Conservation (phyloP, 306 rosid species). For the Fragaria nilgerrensis region DNA sequence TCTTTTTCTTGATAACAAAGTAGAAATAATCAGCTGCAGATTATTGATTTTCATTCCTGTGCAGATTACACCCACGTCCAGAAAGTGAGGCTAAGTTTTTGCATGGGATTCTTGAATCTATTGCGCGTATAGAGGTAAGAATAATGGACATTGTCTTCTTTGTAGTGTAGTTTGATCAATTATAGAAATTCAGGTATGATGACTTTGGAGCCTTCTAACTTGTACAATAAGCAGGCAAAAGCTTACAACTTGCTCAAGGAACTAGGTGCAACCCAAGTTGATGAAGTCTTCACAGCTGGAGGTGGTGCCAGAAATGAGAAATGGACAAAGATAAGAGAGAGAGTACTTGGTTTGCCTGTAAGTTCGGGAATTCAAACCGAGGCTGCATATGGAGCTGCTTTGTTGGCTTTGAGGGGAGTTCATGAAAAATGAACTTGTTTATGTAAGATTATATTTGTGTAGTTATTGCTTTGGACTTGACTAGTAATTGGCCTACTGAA, state of each 20-base stretch:
- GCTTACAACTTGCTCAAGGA: slow-evolving; percentile 66
- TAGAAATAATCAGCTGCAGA: neutral
- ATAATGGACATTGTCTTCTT: slow-evolving; percentile 1
- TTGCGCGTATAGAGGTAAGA: slow-evolving; percentile 87
- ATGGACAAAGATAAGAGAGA: slow-evolving; percentile 78
- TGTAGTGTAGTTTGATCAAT: slow-evolving; percentile 1
- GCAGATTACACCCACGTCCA: slow-evolving; percentile 85
- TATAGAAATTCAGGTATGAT: slow-evolving; percentile 12
- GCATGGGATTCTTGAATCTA: slow-evolving; percentile 90
- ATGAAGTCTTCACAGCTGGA: slow-evolving; percentile 73
- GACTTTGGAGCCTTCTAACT: slow-evolving; percentile 2
- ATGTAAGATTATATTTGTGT: neutral
- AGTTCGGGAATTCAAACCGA: slow-evolving; percentile 66
- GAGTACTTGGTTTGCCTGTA: slow-evolving; percentile 80
- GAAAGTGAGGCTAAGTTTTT: slow-evolving; percentile 64
- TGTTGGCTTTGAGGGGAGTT: slow-evolving; percentile 61
- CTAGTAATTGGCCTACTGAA: neutral
- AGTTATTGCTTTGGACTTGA: neutral
- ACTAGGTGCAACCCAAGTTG: slow-evolving; percentile 74
- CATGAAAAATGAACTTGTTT: slow-evolving; percentile 1
- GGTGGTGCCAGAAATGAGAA: slow-evolving; percentile 82
- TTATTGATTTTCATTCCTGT: slow-evolving; percentile 13
- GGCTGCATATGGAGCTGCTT: slow-evolving; percentile 91
- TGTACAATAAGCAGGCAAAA: slow-evolving; percentile 50
- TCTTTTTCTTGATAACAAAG: neutral